Evolutionary conservation across 352 stramenopile genomes (phyloP).

Genomic region (Phytophthora pinifolia): DNA sequence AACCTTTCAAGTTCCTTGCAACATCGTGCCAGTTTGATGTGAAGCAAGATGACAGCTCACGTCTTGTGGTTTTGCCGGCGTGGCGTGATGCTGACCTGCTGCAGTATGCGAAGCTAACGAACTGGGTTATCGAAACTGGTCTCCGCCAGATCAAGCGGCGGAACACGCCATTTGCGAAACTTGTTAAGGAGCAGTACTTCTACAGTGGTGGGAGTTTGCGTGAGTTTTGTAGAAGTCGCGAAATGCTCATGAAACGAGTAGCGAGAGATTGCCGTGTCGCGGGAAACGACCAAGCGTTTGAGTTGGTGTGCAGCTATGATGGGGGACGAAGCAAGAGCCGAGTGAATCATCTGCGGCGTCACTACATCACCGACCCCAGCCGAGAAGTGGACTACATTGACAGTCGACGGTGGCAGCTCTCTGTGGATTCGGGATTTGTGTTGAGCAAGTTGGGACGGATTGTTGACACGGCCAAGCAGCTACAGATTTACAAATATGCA

Average conservation of each 20-base stretch:
- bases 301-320: slow-evolving; percentile 18
- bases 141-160: slow-evolving; percentile 6
- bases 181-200: slow-evolving; percentile 24
- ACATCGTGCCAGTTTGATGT: slow-evolving; percentile 27
- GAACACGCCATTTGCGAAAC: slow-evolving; percentile 12
- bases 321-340: slow-evolving; percentile 1
- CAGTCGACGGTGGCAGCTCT: neutral
- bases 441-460: slow-evolving; percentile 16
- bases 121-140: slow-evolving; percentile 21
- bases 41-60: slow-evolving; percentile 19
- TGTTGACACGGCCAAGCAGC: slow-evolving; percentile 19
- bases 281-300: neutral
- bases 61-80: slow-evolving; percentile 26
- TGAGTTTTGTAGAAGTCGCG: slow-evolving; percentile 11
- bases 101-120: slow-evolving; percentile 21
- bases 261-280: slow-evolving; percentile 1
- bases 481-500: slow-evolving; percentile 20
- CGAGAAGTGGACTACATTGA: no score
- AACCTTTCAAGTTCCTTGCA: slow-evolving; percentile 15
- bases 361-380: slow-evolving; percentile 26
- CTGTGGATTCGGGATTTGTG: slow-evolving; percentile 19
- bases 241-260: neutral
- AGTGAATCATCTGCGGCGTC: slow-evolving; percentile 23
- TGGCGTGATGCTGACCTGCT: slow-evolving; percentile 20
- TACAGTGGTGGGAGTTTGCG: slow-evolving; percentile 30